Evolutionary conservation across 73 alveolate species (phyloP).

Genomic region (Blepharisma stoltei): DNA sequence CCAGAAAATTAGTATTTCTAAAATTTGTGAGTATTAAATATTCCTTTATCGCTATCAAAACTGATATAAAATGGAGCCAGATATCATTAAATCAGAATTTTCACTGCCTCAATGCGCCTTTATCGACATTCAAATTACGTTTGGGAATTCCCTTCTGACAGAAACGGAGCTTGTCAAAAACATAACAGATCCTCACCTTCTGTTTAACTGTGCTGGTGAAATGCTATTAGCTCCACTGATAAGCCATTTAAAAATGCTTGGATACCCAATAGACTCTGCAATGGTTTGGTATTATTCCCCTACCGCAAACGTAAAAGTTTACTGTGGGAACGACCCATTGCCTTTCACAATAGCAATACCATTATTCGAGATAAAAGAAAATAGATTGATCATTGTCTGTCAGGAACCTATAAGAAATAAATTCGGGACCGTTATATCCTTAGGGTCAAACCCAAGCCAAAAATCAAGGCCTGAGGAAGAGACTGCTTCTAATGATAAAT

Average conservation of each 20-base stretch:
- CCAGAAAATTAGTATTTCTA: too few species aligned
- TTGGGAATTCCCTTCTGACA: not conserved
- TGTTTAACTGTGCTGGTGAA: not conserved
- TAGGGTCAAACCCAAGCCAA: not conserved
- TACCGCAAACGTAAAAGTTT: slow-evolving; percentile 34
- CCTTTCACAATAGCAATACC: slow-evolving; percentile 34
- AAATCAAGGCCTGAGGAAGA: not conserved
- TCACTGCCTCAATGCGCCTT: slow-evolving; percentile 25
- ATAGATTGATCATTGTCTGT: not conserved
- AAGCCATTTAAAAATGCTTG: slow-evolving; percentile 31
- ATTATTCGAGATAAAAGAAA: not conserved
- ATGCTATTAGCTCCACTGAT: slow-evolving; percentile 32
- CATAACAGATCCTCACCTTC: not conserved
- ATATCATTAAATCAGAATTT: too few species aligned
- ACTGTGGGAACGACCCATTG: slow-evolving; percentile 62
- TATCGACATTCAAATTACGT: not conserved
- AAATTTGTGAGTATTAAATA: too few species aligned
- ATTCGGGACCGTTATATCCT: slow-evolving; percentile 24
- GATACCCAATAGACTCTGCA: slow-evolving; percentile 55
- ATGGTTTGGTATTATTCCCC: slow-evolving; percentile 45
- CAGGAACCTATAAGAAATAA: slow-evolving; percentile 21
- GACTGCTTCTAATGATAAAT: not conserved
- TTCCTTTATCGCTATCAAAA: too few species aligned
- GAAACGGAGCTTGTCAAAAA: slow-evolving; percentile 11
- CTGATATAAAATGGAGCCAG: too few species aligned